Evolutionary conservation across 176 grass and related monocot species (phyloP).

Genomic region (Calamus simplicifolius): DNA sequence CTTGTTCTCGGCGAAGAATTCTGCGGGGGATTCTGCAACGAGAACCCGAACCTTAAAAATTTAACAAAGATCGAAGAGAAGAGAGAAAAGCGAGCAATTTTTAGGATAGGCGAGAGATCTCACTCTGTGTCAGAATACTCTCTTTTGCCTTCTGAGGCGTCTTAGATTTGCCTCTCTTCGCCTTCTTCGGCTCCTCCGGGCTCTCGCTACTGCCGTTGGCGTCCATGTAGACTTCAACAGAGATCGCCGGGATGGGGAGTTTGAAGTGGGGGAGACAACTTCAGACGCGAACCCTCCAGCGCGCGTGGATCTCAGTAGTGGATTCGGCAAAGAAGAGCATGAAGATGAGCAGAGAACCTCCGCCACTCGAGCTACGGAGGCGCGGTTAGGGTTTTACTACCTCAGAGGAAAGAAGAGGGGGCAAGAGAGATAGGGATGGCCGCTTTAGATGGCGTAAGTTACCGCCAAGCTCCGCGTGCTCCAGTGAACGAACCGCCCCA

Average conservation of each 20-base stretch:
- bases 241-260: neutral
- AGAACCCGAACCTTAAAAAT: slow-evolving; percentile 4
- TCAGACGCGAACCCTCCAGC: no score
- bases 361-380: no score
- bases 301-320: no score
- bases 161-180: slow-evolving; percentile 28
- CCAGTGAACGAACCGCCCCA: no score
- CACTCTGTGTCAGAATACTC: slow-evolving; percentile 86
- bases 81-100: neutral
- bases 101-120: neutral
- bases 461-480: no score
- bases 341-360: no score
- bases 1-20: slow-evolving; percentile 96
- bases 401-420: no score
- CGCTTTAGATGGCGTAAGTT: no score
- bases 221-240: slow-evolving; percentile 13
- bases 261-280: no score
- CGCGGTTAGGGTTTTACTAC: no score
- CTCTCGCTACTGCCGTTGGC: slow-evolving; percentile 7
- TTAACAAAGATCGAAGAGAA: neutral
- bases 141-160: slow-evolving; percentile 36
- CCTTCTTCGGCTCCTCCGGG: slow-evolving; percentile 26
- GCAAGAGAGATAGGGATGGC: no score
- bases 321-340: no score
- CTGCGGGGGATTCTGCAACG: slow-evolving; percentile 78